Base-by-base conservation (phyloP, 2,329 filamentous ascomycete genomes). In the Cytospora schulzeri region DNA sequence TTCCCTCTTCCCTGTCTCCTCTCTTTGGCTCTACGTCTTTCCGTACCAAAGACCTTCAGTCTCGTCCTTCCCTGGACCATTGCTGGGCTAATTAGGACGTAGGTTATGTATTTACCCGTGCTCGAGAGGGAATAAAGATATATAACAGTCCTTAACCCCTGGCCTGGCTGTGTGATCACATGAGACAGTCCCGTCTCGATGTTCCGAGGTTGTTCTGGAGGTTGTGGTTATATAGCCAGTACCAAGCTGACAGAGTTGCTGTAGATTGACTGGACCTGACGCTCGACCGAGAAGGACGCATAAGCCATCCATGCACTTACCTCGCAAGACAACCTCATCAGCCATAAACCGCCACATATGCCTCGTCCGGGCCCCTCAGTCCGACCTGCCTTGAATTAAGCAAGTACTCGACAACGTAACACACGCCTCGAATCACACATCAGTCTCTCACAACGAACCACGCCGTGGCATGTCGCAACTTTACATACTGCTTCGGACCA, bases 191-290 rank as follows among this genome's bases (percentile, higher is more conserved):
- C 57, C 38, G 24, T 28, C 19, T 33, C 33, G 15, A 33, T n/a
- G n/a, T n/a, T n/a, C n/a, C n/a, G n/a, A n/a, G 19, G 38, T 57
- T 60, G 9, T 33, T 57, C n/a, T 35, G 29, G 2, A 50, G 11
- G 19, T 61, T 57, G 4, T 9, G 3, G n/a, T 53, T 45, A 28
- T 38, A 17, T 17, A 57, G 22, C 12, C 53, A 41, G 11, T 57
- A 64, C 19, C 52, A 64, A 17, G 57, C 57, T 28, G 57, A 61
- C 53, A 65, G 57, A 29, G 57, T 53, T 8, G 63, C 63, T 19
- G 53, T 61, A 17, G 63, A 41, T n/a, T n/a, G n/a, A n/a, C 53
- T 53, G 63, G 12, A 57, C 52, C 52, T 61, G 63, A 3, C 53
- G 57, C 45, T 62, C 63, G 28, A 61, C 19, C 33, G 33, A 35